A percentile compares a stretch with the other conserved stretches of the same genome.
Conservation (phyloP, 1,284 basidiomycete species). For the Baeospora myosura region DNA sequence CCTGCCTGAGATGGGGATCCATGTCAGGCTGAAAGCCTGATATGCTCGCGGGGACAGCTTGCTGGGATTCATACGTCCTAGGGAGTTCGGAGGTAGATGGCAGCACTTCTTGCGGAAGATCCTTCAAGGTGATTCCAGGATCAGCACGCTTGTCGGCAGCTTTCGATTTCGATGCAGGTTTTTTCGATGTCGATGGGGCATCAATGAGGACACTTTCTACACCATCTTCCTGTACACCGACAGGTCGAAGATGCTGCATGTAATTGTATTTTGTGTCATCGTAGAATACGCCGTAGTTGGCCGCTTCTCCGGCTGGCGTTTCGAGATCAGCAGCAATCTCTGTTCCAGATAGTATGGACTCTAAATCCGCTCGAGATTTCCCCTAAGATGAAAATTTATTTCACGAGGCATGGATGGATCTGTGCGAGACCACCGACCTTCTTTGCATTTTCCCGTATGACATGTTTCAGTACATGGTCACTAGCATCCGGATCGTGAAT, state of each 20-base stretch:
- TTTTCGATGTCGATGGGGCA: slow-evolving; percentile 41
- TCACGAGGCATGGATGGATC: slow-evolving; percentile 8
- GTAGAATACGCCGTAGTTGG: slow-evolving; percentile 87
- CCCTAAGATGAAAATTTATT: slow-evolving; percentile 39
- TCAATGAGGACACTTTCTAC: slow-evolving; percentile 73
- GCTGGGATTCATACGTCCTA: slow-evolving; percentile 66
- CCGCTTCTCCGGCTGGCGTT: slow-evolving; percentile 76
- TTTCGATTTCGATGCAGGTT: slow-evolving; percentile 31
- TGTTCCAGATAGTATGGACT: slow-evolving; percentile 49
- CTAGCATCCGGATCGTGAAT: slow-evolving; percentile 91
- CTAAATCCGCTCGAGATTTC: slow-evolving; percentile 71
- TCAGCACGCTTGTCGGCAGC: slow-evolving; percentile 17
- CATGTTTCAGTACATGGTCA: slow-evolving; percentile 80
- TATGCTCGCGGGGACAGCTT: slow-evolving; percentile 75
- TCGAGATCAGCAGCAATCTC: slow-evolving; percentile 46
- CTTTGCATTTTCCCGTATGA: slow-evolving; percentile 65
- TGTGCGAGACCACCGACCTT: slow-evolving; percentile 38
- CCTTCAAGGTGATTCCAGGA: slow-evolving; percentile 30
- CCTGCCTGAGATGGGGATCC: slow-evolving; percentile 92
- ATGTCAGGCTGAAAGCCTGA: slow-evolving; percentile 92
- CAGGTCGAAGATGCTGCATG: slow-evolving; percentile 88
- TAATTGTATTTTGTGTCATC: slow-evolving; percentile 99
- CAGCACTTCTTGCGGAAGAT: slow-evolving; percentile 66
- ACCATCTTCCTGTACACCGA: slow-evolving; percentile 69
- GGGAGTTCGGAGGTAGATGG: slow-evolving; percentile 71